phyloP scores from a whole-genome alignment of 345 rosid species.

The Hibiscus mutabilis region DNA sequence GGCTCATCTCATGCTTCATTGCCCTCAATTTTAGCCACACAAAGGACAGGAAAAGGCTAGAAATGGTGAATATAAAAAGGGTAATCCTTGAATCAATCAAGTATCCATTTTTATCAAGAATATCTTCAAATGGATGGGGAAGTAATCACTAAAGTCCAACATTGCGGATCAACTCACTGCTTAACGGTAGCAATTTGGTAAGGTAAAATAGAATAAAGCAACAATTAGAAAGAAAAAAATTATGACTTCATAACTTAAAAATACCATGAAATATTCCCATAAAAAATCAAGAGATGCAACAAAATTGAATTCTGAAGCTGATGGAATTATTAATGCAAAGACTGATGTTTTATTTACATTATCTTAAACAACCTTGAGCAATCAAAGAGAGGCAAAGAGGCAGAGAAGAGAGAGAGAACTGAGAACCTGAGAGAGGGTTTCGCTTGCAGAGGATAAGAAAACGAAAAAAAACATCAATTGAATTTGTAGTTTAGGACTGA shows the following conservation, averaged over 20 bases:
- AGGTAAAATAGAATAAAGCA: neutral
- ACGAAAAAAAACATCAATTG: neutral
- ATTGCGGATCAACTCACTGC: neutral
- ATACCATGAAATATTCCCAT: neutral
- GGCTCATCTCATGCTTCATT: too few relatives aligned
- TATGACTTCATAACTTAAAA: neutral
- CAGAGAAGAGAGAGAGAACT: neutral
- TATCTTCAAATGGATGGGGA: neutral
- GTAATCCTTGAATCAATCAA: neutral
- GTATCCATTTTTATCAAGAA: neutral
- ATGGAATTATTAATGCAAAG: too few relatives aligned
- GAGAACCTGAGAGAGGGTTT: constrained; percentile 5
- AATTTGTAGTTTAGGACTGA: neutral
- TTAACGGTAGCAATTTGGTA: neutral
- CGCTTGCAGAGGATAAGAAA: neutral
- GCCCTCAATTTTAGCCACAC: too few relatives aligned
- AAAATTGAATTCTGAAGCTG: neutral
- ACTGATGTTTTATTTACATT: neutral
- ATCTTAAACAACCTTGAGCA: neutral
- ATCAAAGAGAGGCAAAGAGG: neutral
- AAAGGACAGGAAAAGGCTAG: too few relatives aligned
- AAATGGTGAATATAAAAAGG: too few relatives aligned
- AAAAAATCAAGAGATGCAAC: too few relatives aligned
- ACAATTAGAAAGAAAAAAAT: neutral
- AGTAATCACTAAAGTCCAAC: neutral